phyloP scores from a whole-genome alignment of 768 basidiomycete genomes.

The Lanmaoa pseudosensibilis region DNA sequence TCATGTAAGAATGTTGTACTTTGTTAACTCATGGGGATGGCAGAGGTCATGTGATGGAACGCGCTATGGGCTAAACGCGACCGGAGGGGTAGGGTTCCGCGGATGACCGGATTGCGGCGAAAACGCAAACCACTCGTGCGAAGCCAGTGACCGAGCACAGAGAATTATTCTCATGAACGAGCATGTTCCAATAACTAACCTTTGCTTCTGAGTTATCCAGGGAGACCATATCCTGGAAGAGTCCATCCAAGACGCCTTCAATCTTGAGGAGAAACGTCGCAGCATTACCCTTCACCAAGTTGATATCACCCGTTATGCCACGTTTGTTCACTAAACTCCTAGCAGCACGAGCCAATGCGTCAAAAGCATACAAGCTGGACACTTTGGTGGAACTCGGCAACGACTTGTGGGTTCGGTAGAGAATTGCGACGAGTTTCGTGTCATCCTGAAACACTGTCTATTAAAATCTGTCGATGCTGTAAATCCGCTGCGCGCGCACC shows the following conservation, averaged over 20 bases:
- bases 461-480: neutral
- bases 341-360: constrained; percentile 87
- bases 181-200: constrained; percentile 58
- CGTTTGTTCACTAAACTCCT: constrained; percentile 66
- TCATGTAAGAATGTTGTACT: constrained; percentile 34
- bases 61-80: constrained; percentile 20
- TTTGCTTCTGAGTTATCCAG: constrained; percentile 69
- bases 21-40: constrained; percentile 38
- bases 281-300: constrained; percentile 61
- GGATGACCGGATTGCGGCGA: constrained; percentile 1
- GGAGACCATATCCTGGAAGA: constrained; percentile 81
- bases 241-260: constrained; percentile 85
- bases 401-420: constrained; percentile 88
- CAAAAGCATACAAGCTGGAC: constrained; percentile 89
- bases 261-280: constrained; percentile 87
- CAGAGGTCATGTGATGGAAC: constrained; percentile 32
- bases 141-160: constrained; percentile 6
- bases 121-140: constrained; percentile 8
- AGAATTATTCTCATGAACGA: constrained; percentile 1
- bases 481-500: constrained; percentile 44
- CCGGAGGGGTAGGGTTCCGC: constrained; percentile 1
- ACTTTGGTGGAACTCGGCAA: constrained; percentile 70
- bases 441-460: constrained; percentile 56
- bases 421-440: constrained; percentile 80
- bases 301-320: constrained; percentile 53